These are phyloP conservation scores for Lentinula sp. DNA, from an alignment of 768 basidiomycete species.

Conservation along the genomic window DNA sequence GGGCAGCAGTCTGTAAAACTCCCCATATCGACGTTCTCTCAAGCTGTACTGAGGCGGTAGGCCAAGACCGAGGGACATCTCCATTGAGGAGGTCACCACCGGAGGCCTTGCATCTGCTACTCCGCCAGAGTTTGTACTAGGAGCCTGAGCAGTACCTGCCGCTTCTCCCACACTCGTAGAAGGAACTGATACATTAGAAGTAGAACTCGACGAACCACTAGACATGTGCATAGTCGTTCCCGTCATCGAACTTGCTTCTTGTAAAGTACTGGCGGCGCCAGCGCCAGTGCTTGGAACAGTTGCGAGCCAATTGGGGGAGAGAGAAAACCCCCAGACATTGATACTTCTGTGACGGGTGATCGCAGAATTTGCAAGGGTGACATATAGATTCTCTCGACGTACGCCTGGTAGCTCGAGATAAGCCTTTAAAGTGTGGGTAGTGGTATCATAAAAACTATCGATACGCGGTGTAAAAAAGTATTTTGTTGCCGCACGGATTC, in stretches of 20 bases:
- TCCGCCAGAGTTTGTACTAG: not conserved
- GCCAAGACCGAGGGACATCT: not conserved
- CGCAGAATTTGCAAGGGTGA: not conserved
- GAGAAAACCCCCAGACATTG: not conserved
- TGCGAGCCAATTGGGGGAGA: not conserved
- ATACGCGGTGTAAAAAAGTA: not conserved
- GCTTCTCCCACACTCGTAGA: not conserved
- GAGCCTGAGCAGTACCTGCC: not conserved
- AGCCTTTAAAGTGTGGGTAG: not conserved
- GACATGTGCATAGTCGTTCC: slow-evolving; percentile 1
- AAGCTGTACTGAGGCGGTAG: not conserved
- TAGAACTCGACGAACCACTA: slow-evolving; percentile 6
- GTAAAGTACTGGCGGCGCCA: not conserved
- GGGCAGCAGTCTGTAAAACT: slow-evolving; percentile 1
- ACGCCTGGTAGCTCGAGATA: not conserved
- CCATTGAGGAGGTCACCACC: not conserved
- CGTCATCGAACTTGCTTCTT: not conserved
- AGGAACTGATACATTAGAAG: not conserved
- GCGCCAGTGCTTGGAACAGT: not conserved
- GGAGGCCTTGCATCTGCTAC: not conserved
- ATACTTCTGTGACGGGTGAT: not conserved
- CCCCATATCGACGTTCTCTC: slow-evolving; percentile 1
- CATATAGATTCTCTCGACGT: not conserved
- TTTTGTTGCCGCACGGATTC: not conserved
- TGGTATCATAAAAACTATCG: not conserved